Conservation (phyloP, 2,329 filamentous ascomycete species). For the Claviceps pusilla region DNA sequence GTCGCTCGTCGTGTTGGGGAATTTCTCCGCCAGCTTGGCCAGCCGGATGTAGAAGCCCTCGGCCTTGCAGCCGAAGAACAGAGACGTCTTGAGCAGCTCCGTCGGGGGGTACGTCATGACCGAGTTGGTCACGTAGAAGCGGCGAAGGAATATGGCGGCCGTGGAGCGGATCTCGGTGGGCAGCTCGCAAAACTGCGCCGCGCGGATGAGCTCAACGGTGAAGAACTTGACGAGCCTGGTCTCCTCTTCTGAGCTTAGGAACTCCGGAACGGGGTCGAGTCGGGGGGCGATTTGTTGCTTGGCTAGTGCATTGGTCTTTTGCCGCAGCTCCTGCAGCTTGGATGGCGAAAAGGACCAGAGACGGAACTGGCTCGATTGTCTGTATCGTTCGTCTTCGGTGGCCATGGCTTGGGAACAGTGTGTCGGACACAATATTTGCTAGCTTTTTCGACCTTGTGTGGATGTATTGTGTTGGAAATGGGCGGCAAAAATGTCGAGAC, state of each 20-base stretch:
- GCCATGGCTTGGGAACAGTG: conserved; percentile 36
- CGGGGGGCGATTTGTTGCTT: conserved; percentile 42
- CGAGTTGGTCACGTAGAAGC: conserved; percentile 92
- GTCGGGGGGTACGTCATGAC: conserved; percentile 92
- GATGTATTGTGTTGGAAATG: neutral
- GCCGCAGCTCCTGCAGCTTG: conserved; percentile 55
- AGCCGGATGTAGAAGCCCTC: conserved; percentile 65
- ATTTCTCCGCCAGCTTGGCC: conserved; percentile 50
- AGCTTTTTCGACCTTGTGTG: neutral
- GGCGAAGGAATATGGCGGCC: conserved; percentile 74
- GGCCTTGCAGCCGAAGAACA: conserved; percentile 89
- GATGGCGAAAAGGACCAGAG: conserved; percentile 81
- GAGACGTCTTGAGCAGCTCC: conserved; percentile 72
- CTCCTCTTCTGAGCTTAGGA: conserved; percentile 73
- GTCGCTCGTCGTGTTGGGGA: conserved; percentile 58
- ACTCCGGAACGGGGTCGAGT: conserved; percentile 50
- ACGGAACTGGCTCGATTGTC: conserved; percentile 75
- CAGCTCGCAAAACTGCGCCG: conserved; percentile 37
- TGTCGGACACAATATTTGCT: neutral
- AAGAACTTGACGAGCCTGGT: conserved; percentile 68
- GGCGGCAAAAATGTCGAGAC: neutral
- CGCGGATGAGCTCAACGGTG: conserved; percentile 41
- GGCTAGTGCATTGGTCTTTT: conserved; percentile 66
- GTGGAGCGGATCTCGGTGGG: conserved; percentile 44
- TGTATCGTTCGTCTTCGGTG: conserved; percentile 82